phyloP scores from a whole-genome alignment of 768 basidiomycete species.

The Suillus alpinus region DNA sequence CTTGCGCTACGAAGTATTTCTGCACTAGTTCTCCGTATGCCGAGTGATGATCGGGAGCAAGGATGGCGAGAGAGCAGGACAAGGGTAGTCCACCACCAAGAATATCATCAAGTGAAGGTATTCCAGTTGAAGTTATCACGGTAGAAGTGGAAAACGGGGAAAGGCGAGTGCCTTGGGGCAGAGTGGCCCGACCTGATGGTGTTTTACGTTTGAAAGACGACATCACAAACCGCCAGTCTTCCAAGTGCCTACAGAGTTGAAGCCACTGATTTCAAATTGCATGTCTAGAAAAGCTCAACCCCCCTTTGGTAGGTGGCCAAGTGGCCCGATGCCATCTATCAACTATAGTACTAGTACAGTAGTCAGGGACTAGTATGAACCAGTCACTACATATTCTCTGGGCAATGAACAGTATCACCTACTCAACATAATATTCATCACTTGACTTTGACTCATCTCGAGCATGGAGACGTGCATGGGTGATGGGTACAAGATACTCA shows the following conservation, averaged over 20 bases:
- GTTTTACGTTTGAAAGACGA: constrained; percentile 78
- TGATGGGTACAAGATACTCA: constrained; percentile 8
- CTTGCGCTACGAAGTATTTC: constrained; percentile 89
- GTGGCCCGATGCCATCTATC: not conserved
- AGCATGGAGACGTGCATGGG: not conserved
- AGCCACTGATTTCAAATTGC: not conserved
- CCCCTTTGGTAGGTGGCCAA: not conserved
- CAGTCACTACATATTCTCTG: not conserved
- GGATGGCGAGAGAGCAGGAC: constrained; percentile 66
- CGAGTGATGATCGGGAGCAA: constrained; percentile 85
- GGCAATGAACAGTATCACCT: not conserved
- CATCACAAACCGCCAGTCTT: constrained; percentile 37
- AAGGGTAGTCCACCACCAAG: constrained; percentile 90
- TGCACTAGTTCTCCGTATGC: constrained; percentile 82
- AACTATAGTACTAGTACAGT: not conserved
- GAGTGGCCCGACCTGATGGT: constrained; percentile 40
- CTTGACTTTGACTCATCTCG: not conserved
- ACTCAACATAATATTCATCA: not conserved
- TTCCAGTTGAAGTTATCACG: constrained; percentile 75
- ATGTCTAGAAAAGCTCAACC: not conserved
- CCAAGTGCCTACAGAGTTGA: not conserved
- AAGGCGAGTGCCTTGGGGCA: constrained; percentile 52
- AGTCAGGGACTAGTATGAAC: not conserved
- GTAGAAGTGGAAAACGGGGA: constrained; percentile 58
- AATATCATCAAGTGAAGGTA: constrained; percentile 92